Conservation (phyloP, 78 protist genomes). For the Bodo saltans region DNA sequence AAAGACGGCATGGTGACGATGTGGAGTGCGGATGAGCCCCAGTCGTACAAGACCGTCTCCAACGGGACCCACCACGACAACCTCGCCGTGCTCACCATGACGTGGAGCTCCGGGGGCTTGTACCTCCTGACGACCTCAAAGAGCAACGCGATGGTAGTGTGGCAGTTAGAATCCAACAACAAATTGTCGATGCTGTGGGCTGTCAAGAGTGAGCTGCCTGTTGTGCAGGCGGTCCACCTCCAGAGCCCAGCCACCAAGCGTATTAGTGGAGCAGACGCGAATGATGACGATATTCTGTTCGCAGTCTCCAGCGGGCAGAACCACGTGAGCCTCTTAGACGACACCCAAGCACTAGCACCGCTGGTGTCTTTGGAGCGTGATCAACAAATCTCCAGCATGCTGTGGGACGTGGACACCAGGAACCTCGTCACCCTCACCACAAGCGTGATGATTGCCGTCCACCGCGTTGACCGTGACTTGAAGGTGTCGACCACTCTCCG, state of each 20-base stretch:
- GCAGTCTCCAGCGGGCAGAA: background rate
- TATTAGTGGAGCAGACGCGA: background rate
- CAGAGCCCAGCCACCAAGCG: background rate
- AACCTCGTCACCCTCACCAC: conserved; percentile 7
- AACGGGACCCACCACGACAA: background rate
- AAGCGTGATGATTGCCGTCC: background rate
- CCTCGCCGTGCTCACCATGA: background rate
- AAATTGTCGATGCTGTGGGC: background rate
- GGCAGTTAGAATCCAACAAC: background rate
- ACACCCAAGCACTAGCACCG: conserved; percentile 1
- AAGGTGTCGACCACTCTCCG: background rate
- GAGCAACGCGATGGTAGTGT: background rate
- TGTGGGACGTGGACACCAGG: background rate
- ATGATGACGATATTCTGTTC: background rate
- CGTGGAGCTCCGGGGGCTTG: conserved; percentile 11
- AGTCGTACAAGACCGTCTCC: conserved; percentile 2
- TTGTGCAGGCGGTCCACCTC: background rate
- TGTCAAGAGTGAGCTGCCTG: background rate
- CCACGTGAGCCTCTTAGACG: background rate
- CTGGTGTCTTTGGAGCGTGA: background rate
- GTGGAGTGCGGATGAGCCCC: background rate
- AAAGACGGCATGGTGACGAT: conserved; percentile 7
- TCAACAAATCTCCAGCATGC: background rate
- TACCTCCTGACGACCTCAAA: background rate
- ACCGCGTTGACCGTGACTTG: background rate